A percentile compares a stretch with the other conserved stretches of the same genome.
phyloP scores from a whole-genome alignment of 176 grass and related monocot species.

The Musa beccarii region DNA sequence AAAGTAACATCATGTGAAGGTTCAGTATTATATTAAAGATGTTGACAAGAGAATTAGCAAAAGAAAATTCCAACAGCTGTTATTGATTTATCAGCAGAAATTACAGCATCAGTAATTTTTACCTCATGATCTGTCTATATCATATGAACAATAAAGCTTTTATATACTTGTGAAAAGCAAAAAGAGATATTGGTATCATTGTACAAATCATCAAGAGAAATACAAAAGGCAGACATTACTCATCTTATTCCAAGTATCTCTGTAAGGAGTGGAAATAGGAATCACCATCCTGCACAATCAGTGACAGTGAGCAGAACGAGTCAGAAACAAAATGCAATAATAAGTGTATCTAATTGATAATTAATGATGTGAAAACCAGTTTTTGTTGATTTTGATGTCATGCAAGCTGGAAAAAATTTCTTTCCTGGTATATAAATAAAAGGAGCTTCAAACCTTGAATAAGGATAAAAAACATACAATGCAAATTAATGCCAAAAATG shows the following conservation, averaged over 20 bases:
- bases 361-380: neutral
- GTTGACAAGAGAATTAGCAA: no score
- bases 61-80: no score
- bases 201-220: no score
- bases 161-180: no score
- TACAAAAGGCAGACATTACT: neutral
- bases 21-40: no score
- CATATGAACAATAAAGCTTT: no score
- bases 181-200: no score
- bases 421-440: neutral
- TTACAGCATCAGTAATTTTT: no score
- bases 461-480: neutral
- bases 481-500: neutral
- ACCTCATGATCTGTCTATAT: no score
- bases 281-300: neutral
- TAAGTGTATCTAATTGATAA: neutral
- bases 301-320: neutral
- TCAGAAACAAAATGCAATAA: neutral
- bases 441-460: neutral
- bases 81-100: no score
- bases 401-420: neutral
- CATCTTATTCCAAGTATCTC: neutral
- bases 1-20: neutral
- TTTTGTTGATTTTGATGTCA: neutral
- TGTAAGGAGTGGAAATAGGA: neutral